Conservation (phyloP, 2,329 filamentous ascomycete species). For the Curvularia verruculosa region DNA sequence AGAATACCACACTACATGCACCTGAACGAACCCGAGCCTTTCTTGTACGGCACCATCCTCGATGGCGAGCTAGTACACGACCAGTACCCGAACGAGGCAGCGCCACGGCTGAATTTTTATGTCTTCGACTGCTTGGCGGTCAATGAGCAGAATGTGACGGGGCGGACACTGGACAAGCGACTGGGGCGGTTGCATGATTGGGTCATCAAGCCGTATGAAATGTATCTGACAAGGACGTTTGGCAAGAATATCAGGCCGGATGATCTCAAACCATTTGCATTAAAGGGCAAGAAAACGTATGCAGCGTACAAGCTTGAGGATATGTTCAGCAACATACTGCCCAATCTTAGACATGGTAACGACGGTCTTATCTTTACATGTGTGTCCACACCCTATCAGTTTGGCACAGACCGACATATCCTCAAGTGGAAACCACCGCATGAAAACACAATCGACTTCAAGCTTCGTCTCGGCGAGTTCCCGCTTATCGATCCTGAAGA, state of each 20-base stretch:
- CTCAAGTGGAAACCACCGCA: conserved; percentile 97
- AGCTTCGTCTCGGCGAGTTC: conserved; percentile 75
- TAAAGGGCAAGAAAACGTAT: conserved; percentile 90
- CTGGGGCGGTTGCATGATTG: conserved; percentile 83
- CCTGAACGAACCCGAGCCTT: conserved; percentile 60
- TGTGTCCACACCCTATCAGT: conserved; percentile 80
- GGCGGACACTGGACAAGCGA: conserved; percentile 83
- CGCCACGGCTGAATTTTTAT: conserved; percentile 75
- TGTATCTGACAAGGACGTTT: conserved; percentile 55
- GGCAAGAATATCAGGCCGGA: conserved; percentile 59
- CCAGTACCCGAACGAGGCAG: conserved; percentile 66
- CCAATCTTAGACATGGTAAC: conserved; percentile 86
- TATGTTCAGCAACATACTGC: conserved; percentile 88
- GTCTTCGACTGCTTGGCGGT: conserved; percentile 93
- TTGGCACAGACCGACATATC: conserved; percentile 90
- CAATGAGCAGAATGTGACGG: conserved; percentile 76
- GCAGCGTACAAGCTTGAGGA: conserved; percentile 75
- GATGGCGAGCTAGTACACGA: conserved; percentile 95
- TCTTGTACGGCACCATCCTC: conserved; percentile 80
- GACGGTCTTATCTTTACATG: conserved; percentile 99
- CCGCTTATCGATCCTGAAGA: conserved; percentile 72
- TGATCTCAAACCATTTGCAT: conserved; percentile 69
- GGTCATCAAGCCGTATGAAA: conserved; percentile 73
- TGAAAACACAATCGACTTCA: conserved; percentile 95
- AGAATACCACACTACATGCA: conserved; percentile 79